These are phyloP conservation scores for Clavulina sp. DNA, from an alignment of 768 basidiomycete genomes.

Conservation along the genomic window DNA sequence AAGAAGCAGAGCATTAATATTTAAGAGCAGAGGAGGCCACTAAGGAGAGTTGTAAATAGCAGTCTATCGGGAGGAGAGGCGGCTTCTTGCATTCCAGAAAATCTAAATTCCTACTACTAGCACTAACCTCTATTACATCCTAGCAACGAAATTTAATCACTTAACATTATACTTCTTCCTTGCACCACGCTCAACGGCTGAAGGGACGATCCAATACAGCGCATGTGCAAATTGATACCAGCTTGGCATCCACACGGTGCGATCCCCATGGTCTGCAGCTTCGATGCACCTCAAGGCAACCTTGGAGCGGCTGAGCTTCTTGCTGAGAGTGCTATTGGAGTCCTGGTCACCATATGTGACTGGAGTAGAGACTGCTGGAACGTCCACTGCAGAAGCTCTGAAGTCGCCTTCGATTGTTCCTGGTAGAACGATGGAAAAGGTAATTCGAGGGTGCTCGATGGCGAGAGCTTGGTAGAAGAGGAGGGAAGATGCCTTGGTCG, in stretches of 20 bases:
- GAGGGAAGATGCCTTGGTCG: slow-evolving; percentile 68
- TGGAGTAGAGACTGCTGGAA: slow-evolving; percentile 2
- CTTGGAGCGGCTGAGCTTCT: slow-evolving; percentile 30
- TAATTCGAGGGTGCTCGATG: slow-evolving; percentile 57
- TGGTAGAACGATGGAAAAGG: slow-evolving; percentile 46
- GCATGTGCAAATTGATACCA: slow-evolving; percentile 29
- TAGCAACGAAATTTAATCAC: too few relatives aligned
- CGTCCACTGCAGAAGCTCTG: slow-evolving; percentile 62
- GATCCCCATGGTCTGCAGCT: slow-evolving; percentile 42
- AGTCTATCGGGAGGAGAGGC: too few relatives aligned
- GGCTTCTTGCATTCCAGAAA: too few relatives aligned
- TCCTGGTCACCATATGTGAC: background rate
- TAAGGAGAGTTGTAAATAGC: too few relatives aligned
- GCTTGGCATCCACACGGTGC: slow-evolving; percentile 39
- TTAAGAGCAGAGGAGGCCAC: too few relatives aligned
- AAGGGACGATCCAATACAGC: slow-evolving; percentile 48
- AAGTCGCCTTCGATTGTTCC: slow-evolving; percentile 43
- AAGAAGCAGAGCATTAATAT: too few relatives aligned
- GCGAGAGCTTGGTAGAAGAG: slow-evolving; percentile 61
- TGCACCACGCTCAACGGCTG: slow-evolving; percentile 38
- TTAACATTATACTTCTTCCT: slow-evolving; percentile 46
- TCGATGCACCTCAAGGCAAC: slow-evolving; percentile 44
- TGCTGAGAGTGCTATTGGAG: slow-evolving; percentile 15
- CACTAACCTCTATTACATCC: too few relatives aligned
- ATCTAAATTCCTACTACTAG: too few relatives aligned